Evolutionary conservation across 345 rosid genomes (phyloP), one percentile per base, ranked within the genome.

Genomic region (Brassica rapa): DNA sequence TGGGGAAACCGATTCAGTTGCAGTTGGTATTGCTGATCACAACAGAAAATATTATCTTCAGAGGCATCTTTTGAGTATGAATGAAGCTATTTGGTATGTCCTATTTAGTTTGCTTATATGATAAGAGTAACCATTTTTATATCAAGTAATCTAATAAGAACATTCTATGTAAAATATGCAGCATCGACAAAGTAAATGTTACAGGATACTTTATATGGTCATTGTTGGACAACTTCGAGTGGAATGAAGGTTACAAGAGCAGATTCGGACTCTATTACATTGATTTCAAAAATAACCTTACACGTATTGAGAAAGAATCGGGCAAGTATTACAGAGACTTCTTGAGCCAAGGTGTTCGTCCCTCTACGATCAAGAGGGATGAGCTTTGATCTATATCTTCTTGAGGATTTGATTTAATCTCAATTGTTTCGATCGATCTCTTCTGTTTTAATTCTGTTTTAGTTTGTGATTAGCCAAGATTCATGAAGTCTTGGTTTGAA

Each of bases 181-280:
- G 66, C 66, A 29, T 14, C 5, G 37, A 62, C 66, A 62, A 62
- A 4, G 76, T 72, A 25, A 72, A 49, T 41, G 76, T 72, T 10
- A 72, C 76, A 1, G 76, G 68, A 72, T 72, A 72, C 14, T 72
- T 62, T 62, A 19, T 43, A 9, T 72, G 76, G 76, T 72, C 76
- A 15, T 29, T 72, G 76, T 2, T 72, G 76, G 76, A 72, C 16
- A 73, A 73, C 14, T 73, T 73, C 2, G 76, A 73, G 30, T 73
- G 76, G 76, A 27, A 73, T 25, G 46, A 62, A 62, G 76, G 69
- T 62, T 73, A 73, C 1, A 73, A 62, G 1, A 46, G 29, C 61
- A 62, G 76, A 62, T 72, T 72, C 3, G 68, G 76, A 15, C 76
- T 62, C 16, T 61, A 25, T 0, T 73, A 46, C 49, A 1, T 73